Evolutionary conservation across 176 grass and related monocot species (phyloP).

Genomic region (Triticum turgidum): DNA sequence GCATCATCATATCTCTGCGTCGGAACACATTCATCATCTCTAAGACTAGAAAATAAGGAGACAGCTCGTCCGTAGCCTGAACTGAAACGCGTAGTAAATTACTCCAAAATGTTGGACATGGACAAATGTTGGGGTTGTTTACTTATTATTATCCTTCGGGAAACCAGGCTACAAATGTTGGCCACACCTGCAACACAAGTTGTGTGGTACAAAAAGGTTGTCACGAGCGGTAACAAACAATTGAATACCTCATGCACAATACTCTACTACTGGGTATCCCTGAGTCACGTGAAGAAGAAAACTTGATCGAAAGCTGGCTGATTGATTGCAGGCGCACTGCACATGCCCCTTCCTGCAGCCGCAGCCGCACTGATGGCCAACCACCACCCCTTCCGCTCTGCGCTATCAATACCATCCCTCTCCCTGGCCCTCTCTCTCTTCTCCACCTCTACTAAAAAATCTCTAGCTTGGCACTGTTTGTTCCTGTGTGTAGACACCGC

Average conservation of each 20-base stretch:
- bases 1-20: too few species aligned
- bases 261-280: background rate
- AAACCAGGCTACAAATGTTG: background rate
- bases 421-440: background rate
- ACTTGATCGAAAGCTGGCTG: background rate
- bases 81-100: background rate
- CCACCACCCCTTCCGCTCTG: background rate
- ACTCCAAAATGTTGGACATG: background rate
- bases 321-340: background rate
- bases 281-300: background rate
- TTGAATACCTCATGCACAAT: background rate
- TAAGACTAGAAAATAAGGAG: too few species aligned
- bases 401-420: slow-evolving; percentile 24
- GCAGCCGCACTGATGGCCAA: slow-evolving; percentile 37
- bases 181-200: background rate
- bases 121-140: too few species aligned
- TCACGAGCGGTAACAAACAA: background rate
- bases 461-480: background rate
- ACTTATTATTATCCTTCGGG: background rate
- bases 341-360: slow-evolving; percentile 13
- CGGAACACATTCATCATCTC: too few species aligned
- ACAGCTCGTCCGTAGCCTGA: background rate
- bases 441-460: background rate
- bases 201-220: background rate
- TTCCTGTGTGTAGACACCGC: too few species aligned